Evolutionary conservation across 2,329 filamentous ascomycete species (phyloP).

Genomic region (Beauveria asiatica): DNA sequence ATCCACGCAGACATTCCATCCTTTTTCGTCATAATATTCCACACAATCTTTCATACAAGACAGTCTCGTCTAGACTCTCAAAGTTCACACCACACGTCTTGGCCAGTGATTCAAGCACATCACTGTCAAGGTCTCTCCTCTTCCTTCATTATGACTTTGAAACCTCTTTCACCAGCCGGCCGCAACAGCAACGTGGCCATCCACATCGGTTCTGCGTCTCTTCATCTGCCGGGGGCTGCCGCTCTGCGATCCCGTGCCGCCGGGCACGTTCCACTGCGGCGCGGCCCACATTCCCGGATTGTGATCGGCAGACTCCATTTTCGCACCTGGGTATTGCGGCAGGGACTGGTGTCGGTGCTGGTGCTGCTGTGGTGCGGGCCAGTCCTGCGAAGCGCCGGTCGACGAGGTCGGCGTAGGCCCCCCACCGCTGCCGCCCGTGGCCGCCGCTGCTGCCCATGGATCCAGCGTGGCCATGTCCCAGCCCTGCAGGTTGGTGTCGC

Average conservation of each 20-base stretch:
- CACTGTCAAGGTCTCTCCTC: too few species aligned
- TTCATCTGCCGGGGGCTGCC: conserved; percentile 29
- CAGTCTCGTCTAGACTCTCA: background rate
- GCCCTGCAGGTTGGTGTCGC: conserved; percentile 24
- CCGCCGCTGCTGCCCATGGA: conserved; percentile 22
- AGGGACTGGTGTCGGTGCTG: background rate
- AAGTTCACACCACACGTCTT: background rate
- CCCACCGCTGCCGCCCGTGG: conserved; percentile 10
- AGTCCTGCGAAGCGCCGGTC: conserved; percentile 22
- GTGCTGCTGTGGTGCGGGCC: conserved; percentile 15
- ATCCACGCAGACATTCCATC: background rate
- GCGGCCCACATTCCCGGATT: conserved; percentile 26
- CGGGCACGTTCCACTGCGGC: conserved; percentile 15
- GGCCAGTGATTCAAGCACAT: background rate
- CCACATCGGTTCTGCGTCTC: conserved; percentile 27
- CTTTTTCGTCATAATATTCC: background rate
- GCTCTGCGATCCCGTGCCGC: conserved; percentile 13
- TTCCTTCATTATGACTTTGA: background rate
- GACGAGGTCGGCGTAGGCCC: conserved; percentile 14
- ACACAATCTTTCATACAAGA: background rate
- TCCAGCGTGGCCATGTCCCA: conserved; percentile 32
- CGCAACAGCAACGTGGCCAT: conserved; percentile 25
- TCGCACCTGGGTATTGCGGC: conserved; percentile 12
- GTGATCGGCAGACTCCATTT: conserved; percentile 24
- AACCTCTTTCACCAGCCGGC: conserved; percentile 13